Base-by-base conservation (phyloP, 2,329 filamentous ascomycete genomes). In the Cercospora canescens region DNA sequence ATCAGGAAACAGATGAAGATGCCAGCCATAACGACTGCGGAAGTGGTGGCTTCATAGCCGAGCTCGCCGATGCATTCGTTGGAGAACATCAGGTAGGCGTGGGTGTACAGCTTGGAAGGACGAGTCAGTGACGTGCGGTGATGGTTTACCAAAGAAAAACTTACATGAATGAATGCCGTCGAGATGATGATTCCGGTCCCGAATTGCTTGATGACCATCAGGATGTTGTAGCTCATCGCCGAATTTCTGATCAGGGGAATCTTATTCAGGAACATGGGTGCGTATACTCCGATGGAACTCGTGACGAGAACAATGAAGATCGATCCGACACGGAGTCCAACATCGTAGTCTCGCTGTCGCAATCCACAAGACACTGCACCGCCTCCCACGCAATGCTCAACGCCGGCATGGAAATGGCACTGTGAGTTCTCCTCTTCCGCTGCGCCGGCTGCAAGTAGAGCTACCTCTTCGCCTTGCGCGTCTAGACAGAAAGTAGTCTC, bases 361-460 rank as follows among this genome's bases (percentile, higher is more conserved):
- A 79, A 79, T 1, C 81, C 80, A 73, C 88, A 91, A 24, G 72
- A 79, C 3, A 70, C 30, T 58, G 76, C 75, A 64, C 82, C 82
- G 11, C 75, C 80, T 7, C 84, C 83, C 12, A 86, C 83, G 69
- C 89, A 91, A 71, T 91, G 86, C 68, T 92, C 88, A 24, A 93
- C 88, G 39, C 90, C 90, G 9, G 89, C 89, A 71, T 93, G 90
- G 77, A 90, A 91, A 74, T 93, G 91, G 71, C 89, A 92, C 71
- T 86, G 54, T 39, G 59, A 24, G 12, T 64, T 60, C 60, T 64
- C 60, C 35, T 59, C 56, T 82, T 69, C 82, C 71, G 1, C 70
- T 73, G 67, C 75, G 14, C 52, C 63, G 7, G 59, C 65, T 1
- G 60, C 30, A 12, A 63, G 30, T 14, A 41, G 26, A 18, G 16